A percentile compares a stretch with the other conserved stretches of the same genome.
phyloP scores from a whole-genome alignment of 352 stramenopile genomes.

The Phytophthora constricta region DNA sequence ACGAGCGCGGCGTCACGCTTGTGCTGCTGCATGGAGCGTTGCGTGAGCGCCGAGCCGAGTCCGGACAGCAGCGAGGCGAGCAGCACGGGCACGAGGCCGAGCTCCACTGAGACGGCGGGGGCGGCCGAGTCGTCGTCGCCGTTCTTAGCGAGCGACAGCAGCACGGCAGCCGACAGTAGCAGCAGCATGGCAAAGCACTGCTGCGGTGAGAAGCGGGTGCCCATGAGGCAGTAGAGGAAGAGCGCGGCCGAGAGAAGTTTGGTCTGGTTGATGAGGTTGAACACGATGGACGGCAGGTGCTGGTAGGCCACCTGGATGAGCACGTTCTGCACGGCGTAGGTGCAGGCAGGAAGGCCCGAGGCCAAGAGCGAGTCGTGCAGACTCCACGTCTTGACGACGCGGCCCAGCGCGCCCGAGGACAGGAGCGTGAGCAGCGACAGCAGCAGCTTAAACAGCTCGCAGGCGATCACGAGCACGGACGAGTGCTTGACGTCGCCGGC shows the following conservation, averaged over 20 bases:
- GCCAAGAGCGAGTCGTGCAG: slow-evolving; percentile 61
- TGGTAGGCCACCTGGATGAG: slow-evolving; percentile 87
- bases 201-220: slow-evolving; percentile 66
- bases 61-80: slow-evolving; percentile 78
- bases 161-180: slow-evolving; percentile 67
- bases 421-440: slow-evolving; percentile 58
- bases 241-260: slow-evolving; percentile 86
- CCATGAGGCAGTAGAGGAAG: slow-evolving; percentile 81
- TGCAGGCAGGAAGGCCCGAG: slow-evolving; percentile 81
- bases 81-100: slow-evolving; percentile 73
- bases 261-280: slow-evolving; percentile 91
- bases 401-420: slow-evolving; percentile 37
- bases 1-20: slow-evolving; percentile 76
- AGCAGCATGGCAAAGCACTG: slow-evolving; percentile 84
- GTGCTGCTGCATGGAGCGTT: slow-evolving; percentile 80
- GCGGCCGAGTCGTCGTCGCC: slow-evolving; percentile 14
- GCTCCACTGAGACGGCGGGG: slow-evolving; percentile 53
- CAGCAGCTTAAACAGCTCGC: slow-evolving; percentile 75
- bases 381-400: slow-evolving; percentile 62
- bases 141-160: slow-evolving; percentile 75
- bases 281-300: slow-evolving; percentile 81
- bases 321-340: slow-evolving; percentile 89
- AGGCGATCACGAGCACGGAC: slow-evolving; percentile 78
- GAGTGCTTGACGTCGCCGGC: slow-evolving; percentile 56
- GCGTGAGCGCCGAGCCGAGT: slow-evolving; percentile 75